phyloP scores from a whole-genome alignment of 257 asterid genomes.

The Salvia rosmarinus region DNA sequence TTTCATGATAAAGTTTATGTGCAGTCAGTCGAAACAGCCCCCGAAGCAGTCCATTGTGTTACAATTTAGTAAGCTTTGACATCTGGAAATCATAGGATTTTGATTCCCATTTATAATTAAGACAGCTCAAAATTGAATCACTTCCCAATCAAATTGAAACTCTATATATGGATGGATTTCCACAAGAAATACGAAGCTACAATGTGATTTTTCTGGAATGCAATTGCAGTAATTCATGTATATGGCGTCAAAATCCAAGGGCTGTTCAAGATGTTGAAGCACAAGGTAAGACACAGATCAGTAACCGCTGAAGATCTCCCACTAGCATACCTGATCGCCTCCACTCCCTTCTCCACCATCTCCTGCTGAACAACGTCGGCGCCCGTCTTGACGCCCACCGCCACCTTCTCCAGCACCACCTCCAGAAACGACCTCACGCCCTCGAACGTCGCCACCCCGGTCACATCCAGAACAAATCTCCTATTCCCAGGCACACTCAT shows the following conservation, averaged over 20 bases:
- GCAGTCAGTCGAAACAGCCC: no score
- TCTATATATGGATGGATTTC: neutral
- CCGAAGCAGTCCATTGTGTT: no score
- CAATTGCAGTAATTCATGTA: neutral
- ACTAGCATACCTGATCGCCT: conserved; percentile 46
- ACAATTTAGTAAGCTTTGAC: no score
- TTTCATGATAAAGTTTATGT: neutral
- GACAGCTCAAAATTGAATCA: neutral
- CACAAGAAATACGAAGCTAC: neutral
- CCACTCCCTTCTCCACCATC: conserved; percentile 58
- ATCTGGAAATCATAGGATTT: no score
- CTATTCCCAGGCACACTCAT: conserved; percentile 52
- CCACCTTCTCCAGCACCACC: conserved; percentile 48
- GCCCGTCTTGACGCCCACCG: conserved; percentile 49
- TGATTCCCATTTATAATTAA: neutral
- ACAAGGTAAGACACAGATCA: conserved; percentile 58
- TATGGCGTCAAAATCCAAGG: conserved; percentile 69
- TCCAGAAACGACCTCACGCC: conserved; percentile 66
- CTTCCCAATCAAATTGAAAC: neutral
- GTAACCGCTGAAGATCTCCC: conserved; percentile 55
- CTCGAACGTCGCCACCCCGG: conserved; percentile 59
- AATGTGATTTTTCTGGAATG: no score
- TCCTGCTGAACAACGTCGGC: conserved; percentile 52
- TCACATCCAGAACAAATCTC: conserved; percentile 57
- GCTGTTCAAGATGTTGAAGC: conserved; percentile 65